Base-by-base conservation (phyloP, 805 yeast genomes). In the Candida jianshihensis region DNA sequence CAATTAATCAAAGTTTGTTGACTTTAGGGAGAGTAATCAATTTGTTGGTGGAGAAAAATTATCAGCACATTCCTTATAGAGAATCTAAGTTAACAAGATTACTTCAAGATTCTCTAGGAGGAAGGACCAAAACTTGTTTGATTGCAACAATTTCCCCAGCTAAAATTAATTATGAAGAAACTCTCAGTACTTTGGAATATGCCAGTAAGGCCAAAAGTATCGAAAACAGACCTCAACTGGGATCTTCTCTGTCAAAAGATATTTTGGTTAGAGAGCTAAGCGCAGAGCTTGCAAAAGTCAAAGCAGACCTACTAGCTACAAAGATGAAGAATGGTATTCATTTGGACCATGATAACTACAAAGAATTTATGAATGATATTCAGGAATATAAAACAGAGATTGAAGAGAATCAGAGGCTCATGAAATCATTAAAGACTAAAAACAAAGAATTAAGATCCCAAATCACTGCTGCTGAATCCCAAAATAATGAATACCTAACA, bases 61-160 rank as follows among this genome's bases (percentile, higher is more conserved):
- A 70, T 6, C 60, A 71, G 4, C 95, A 86, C 55, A 75, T 90
- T 21, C 97, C 97, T 0, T 88, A 87, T 54, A 60, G 94, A 48
- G 92, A 84, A 51, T 82, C 90, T 1, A 84, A 83, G 54, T 66
- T 84, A 37, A 84, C 94, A 0, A 62, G 87, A 37, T 60, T 84
- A 19, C 59, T 84, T 27, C 89, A 84, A 49, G 92, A 83, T 49
- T 81, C 89, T 1, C 64, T 89, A 4, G 97, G 97, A 2, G 96
- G 96, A 2, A 70, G 77, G 38, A 87, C 96, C 0, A 82, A 84
- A 51, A 88, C 97, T 0, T 80, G 89, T 22, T 68, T 88, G 38
- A 83, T 88, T 19, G 95, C 96, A 2, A 88, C 95, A 0, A 71
- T 88, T 2, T 84, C 94, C 7, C 94, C 96, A 0, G 94, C 94